Evolutionary conservation across 1,284 basidiomycete genomes (phyloP).

Genomic region (Melanopsichium pennsylvanicum): DNA sequence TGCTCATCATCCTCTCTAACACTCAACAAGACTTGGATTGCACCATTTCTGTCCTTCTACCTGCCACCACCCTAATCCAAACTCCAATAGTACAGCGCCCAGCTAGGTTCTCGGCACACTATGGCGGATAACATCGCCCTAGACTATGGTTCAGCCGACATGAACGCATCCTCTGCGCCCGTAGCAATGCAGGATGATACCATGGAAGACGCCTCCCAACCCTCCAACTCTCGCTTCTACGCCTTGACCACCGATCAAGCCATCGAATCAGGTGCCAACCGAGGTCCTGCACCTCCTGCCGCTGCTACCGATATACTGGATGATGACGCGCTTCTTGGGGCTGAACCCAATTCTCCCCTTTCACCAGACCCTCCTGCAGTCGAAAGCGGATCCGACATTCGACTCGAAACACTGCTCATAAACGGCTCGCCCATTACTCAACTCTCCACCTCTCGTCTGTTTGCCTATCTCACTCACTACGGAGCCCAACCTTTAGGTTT

Average conservation of each 20-base stretch:
- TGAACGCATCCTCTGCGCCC: neutral
- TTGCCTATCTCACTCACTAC: slow-evolving; percentile 60
- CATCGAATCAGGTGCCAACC: slow-evolving; percentile 45
- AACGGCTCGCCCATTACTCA: slow-evolving; percentile 62
- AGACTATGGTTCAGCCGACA: slow-evolving; percentile 36
- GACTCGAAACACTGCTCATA: slow-evolving; percentile 55
- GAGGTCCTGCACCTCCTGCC: slow-evolving; percentile 29
- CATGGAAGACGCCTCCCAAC: slow-evolving; percentile 23
- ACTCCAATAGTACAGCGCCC: neutral
- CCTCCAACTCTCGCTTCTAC: slow-evolving; percentile 35
- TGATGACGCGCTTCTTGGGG: slow-evolving; percentile 20
- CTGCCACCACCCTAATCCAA: neutral
- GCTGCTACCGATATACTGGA: slow-evolving; percentile 12
- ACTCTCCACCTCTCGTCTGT: slow-evolving; percentile 62
- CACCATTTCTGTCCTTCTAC: too few relatives aligned
- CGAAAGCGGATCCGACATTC: slow-evolving; percentile 48
- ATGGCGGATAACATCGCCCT: slow-evolving; percentile 41
- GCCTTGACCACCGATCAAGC: slow-evolving; percentile 47
- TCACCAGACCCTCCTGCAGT: slow-evolving; percentile 37
- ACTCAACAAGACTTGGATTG: too few relatives aligned
- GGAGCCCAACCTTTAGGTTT: slow-evolving; percentile 60
- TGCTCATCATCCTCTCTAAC: too few relatives aligned
- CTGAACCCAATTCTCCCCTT: slow-evolving; percentile 11
- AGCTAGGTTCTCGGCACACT: neutral
- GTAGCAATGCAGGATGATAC: slow-evolving; percentile 25